A percentile compares a stretch with the other conserved stretches of the same genome.
phyloP scores from a whole-genome alignment of 2,329 filamentous ascomycete genomes.

The Chaetomium sp. region DNA sequence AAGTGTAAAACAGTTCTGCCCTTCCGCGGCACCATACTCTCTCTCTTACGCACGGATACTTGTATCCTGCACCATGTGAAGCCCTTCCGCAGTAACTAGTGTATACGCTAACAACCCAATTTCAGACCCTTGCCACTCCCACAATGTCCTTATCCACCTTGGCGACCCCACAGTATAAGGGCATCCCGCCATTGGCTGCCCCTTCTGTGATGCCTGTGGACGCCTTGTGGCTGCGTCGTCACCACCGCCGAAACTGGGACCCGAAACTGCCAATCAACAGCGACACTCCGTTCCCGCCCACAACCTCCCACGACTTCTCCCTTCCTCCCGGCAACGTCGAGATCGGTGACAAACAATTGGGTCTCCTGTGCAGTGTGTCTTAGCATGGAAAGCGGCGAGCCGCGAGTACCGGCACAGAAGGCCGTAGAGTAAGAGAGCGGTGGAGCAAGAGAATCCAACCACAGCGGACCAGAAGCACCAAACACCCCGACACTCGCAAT shows the following conservation, averaged over 20 bases:
- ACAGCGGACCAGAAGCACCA: background rate
- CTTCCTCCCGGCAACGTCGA: background rate
- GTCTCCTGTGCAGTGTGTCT: slow-evolving; percentile 10
- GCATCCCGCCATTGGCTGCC: slow-evolving; percentile 19
- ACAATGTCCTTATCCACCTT: slow-evolving; percentile 8
- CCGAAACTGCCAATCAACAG: slow-evolving; percentile 3
- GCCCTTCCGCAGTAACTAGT: no score
- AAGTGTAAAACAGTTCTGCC: background rate
- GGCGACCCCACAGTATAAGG: slow-evolving; percentile 6
- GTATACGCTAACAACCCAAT: background rate
- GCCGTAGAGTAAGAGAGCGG: slow-evolving; percentile 21
- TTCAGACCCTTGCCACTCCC: slow-evolving; percentile 2
- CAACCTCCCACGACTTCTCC: slow-evolving; percentile 7
- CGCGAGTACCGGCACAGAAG: slow-evolving; percentile 23
- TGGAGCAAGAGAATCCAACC: background rate
- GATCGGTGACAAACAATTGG: slow-evolving; percentile 5
- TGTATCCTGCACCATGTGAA: background rate
- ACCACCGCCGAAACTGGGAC: slow-evolving; percentile 4
- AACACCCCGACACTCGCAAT: background rate
- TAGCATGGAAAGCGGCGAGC: slow-evolving; percentile 28
- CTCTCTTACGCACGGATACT: no score
- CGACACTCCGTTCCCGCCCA: background rate
- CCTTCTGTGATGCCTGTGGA: background rate
- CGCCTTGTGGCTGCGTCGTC: background rate
- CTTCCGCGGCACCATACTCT: background rate